Evolutionary conservation across 2,329 filamentous ascomycete species (phyloP), one percentile per base, ranked within the genome.

Genomic region (Aspergillus melleus): DNA sequence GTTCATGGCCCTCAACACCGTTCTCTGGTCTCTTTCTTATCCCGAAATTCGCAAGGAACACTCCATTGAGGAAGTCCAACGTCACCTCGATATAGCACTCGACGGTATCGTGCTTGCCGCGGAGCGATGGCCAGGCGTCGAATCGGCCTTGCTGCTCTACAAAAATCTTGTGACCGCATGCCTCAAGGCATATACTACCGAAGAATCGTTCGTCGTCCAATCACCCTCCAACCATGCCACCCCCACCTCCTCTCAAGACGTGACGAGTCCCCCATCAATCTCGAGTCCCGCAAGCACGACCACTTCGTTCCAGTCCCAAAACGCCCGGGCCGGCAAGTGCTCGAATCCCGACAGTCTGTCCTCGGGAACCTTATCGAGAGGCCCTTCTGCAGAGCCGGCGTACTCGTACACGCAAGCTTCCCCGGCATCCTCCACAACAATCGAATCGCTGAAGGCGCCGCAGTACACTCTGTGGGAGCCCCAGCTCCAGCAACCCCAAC

Each of bases 11-110:
- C 84, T 98, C 59, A 97, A 96, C 72, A 93, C 91, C 5, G 85
- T 97, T 53, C 83, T 99, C 0, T 99, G 95, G 95, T 87, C 90
- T 1, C 84, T 96, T 8, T 96, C 93, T 1, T 97, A 96, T 70
- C 84, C 89, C 3, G 90, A 94, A 65, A 88, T 98, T 24, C 88
- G 95, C 50, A 84, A 85, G 56, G 81, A 85, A 19, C 89, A 96
- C 72, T 74, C 84, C 4, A 86, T 88, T 20, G 87, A 92, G 49
- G 89, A 95, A 64, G 89, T 96, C 0, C 88, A 94, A 69, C 81
- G 86, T 26, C 84, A 95, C 65, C 83, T 96, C 49, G 83, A 88
- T 52, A 84, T 88, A 20, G 90, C 91, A 0, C 80, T 97, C 60
- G 89, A 93, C 55, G 89, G 90, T 4, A 89, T 98, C 61, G 84